Evolutionary conservation across 164 flowering plant genomes (phyloP).

Genomic region (Aristolochia californica): DNA sequence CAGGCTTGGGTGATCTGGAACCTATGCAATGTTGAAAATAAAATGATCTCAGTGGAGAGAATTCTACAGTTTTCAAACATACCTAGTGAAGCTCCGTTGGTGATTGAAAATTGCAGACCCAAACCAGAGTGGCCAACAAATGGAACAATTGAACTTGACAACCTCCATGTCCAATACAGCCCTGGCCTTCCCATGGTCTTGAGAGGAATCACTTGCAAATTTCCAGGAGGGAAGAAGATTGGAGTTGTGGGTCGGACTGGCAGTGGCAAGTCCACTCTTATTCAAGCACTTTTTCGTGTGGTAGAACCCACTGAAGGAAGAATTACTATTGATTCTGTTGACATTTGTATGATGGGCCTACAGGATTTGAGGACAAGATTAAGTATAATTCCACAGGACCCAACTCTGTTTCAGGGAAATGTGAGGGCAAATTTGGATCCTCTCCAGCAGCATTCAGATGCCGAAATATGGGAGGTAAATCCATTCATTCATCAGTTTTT

Average conservation of each 20-base stretch:
- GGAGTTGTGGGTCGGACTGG: slow-evolving; percentile 89
- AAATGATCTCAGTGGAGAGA: slow-evolving; percentile 80
- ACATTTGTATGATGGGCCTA: slow-evolving; percentile 50
- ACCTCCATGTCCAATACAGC: slow-evolving; percentile 51
- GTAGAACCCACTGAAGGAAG: slow-evolving; percentile 60
- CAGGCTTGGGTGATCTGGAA: slow-evolving; percentile 86
- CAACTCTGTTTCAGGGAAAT: slow-evolving; percentile 70
- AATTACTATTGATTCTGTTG: slow-evolving; percentile 60
- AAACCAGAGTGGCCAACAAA: slow-evolving; percentile 47
- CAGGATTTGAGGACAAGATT: slow-evolving; percentile 63
- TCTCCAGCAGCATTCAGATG: slow-evolving; percentile 50
- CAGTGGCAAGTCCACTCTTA: slow-evolving; percentile 86
- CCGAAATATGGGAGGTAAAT: slow-evolving; percentile 67
- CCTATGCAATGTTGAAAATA: slow-evolving; percentile 77
- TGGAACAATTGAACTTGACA: slow-evolving; percentile 42
- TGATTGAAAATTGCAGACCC: slow-evolving; percentile 50
- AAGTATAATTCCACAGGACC: slow-evolving; percentile 82
- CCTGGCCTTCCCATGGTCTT: slow-evolving; percentile 62
- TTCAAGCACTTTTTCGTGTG: slow-evolving; percentile 75
- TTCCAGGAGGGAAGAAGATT: slow-evolving; percentile 56
- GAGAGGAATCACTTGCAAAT: slow-evolving; percentile 55
- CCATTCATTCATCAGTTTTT: background rate
- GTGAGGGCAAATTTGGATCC: slow-evolving; percentile 78
- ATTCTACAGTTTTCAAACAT: slow-evolving; percentile 53
- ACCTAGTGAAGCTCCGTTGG: slow-evolving; percentile 68